Base-by-base conservation (phyloP, 441 rosid species). In the Breynia disticha region DNA sequence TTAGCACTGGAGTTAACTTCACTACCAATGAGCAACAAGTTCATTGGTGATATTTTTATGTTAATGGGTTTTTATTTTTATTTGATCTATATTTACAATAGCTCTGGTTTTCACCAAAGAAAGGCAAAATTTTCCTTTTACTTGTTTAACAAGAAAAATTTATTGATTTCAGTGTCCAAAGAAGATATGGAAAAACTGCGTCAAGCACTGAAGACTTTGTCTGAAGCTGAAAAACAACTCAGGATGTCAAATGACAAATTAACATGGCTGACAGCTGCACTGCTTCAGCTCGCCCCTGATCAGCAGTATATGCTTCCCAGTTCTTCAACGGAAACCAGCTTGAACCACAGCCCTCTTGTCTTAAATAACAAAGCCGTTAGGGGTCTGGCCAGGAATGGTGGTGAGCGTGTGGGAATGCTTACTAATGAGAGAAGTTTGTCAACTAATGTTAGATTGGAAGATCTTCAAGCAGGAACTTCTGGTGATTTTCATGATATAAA, bases 201-300 rank as follows among this genome's bases (percentile, higher is more conserved):
- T 19, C 97, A 82, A 68, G 97, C 99, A 7, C 71, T 94, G 59
- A 94, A 83, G 77, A 90, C 99, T 2, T 62, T 94, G 67, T 90
- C 97, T 0, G 96, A 94, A 76, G 97, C 99, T 59, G 97, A 94
- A 73, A 94, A 90, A 65, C 97, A 85, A 68, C 72, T 94, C 57
- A 75, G 97, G 72, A 75, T 81, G 67, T 80, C 95, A 49, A 90
- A 76, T 66, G 99, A 94, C 67, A 94, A 87, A 63, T 63, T 81
- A 66, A 94, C 96, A 16, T 94, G 97, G 99, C 74, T 94, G 56
- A 90, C 97, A 12, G 97, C 99, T 16, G 94, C 99, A 38, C 66
- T 94, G 77, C 95, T 94, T 78, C 97, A 90, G 54, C 78, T 94
- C 53, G 96, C 99, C 70, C 97, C 99, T 35, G 96, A 94, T 71